phyloP scores from a whole-genome alignment of 2,329 filamentous ascomycete genomes.

The Cladosporium cucumerinum region DNA sequence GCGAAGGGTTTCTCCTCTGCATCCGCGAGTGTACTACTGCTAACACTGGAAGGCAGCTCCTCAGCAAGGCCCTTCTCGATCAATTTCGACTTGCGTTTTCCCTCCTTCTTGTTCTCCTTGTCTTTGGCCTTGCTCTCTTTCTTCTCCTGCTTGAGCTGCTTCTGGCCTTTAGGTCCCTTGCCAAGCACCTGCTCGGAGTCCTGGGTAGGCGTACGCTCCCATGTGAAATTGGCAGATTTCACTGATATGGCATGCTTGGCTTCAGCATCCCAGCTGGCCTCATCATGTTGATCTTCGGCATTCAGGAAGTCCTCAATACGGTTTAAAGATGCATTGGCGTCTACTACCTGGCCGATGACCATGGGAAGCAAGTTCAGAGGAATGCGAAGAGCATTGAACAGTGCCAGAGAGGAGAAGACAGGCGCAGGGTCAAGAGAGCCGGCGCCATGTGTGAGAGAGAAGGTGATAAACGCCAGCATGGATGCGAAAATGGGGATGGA shows the following conservation, averaged over 20 bases:
- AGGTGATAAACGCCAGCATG: constrained; percentile 90
- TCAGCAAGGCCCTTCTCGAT: constrained; percentile 28
- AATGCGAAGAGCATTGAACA: constrained; percentile 89
- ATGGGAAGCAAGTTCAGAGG: constrained; percentile 86
- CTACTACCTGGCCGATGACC: constrained; percentile 83
- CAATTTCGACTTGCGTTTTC: constrained; percentile 35
- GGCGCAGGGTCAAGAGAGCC: constrained; percentile 63
- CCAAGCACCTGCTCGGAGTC: constrained; percentile 37
- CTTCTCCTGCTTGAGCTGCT: constrained; percentile 44
- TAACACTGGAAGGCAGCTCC: constrained; percentile 22
- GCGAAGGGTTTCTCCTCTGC: constrained; percentile 66
- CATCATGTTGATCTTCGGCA: constrained; percentile 78
- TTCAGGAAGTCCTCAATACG: constrained; percentile 86
- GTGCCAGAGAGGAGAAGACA: constrained; percentile 86
- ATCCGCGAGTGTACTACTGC: constrained; percentile 56
- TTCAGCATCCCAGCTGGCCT: constrained; percentile 55
- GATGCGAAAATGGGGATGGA: constrained; percentile 90
- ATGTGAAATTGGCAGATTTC: constrained; percentile 74
- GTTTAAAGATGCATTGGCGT: constrained; percentile 79
- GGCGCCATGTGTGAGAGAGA: constrained; percentile 59
- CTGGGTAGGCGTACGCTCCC: constrained; percentile 67
- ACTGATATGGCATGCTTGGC: constrained; percentile 63
- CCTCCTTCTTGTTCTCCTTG: constrained; percentile 41
- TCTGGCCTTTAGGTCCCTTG: constrained; percentile 31
- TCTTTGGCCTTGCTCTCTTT: constrained; percentile 44